Conservation (phyloP, 805 yeast genomes). For the Nakazawaea ernobii region DNA sequence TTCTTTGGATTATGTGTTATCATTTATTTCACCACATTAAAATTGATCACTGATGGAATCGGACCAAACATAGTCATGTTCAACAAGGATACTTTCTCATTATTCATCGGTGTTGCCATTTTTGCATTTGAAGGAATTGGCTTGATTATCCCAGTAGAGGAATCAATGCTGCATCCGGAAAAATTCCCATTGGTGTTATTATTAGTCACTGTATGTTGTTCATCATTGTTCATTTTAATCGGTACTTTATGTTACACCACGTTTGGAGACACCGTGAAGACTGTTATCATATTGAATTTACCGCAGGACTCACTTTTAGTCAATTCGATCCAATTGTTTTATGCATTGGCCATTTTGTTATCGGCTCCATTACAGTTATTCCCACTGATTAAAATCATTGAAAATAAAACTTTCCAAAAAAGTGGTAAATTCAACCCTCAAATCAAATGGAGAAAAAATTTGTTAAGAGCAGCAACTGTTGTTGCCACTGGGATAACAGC, state of each 20-base stretch:
- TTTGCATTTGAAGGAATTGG: slow-evolving; percentile 91
- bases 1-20: slow-evolving; percentile 62
- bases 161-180: slow-evolving; percentile 72
- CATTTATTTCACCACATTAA: slow-evolving; percentile 44
- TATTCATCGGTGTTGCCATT: slow-evolving; percentile 78
- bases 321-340: slow-evolving; percentile 60
- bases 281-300: slow-evolving; percentile 66
- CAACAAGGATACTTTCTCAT: slow-evolving; percentile 55
- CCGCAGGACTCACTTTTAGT: slow-evolving; percentile 64
- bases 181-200: slow-evolving; percentile 63
- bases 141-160: slow-evolving; percentile 73
- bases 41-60: slow-evolving; percentile 38
- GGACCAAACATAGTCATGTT: slow-evolving; percentile 48
- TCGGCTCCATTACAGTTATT: slow-evolving; percentile 79
- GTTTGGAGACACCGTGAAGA: slow-evolving; percentile 57
- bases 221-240: slow-evolving; percentile 52
- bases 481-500: slow-evolving; percentile 51
- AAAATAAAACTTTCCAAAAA: slow-evolving; percentile 46
- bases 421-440: slow-evolving; percentile 52
- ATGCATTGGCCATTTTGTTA: slow-evolving; percentile 66
- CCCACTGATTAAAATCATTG: slow-evolving; percentile 73
- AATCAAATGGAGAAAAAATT: slow-evolving; percentile 65
- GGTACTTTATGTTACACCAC: slow-evolving; percentile 69
- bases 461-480: slow-evolving; percentile 50
- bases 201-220: slow-evolving; percentile 57